Evolutionary conservation across 2,329 filamentous ascomycete genomes (phyloP).

Genomic region (Chrysoporthe deuterocubensis): DNA sequence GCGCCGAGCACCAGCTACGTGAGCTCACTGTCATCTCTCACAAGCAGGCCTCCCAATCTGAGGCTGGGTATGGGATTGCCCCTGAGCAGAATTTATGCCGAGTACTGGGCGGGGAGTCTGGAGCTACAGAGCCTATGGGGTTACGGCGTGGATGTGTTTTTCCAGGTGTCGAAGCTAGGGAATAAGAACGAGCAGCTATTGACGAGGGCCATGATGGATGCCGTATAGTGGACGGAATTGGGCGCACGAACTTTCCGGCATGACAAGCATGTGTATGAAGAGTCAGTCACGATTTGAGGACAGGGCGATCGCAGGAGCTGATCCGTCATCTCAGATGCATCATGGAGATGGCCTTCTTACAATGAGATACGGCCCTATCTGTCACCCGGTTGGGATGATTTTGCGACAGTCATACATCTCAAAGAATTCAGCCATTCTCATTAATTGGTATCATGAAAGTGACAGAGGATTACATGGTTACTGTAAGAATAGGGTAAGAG

Average conservation of each 20-base stretch:
- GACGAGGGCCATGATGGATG: conserved; percentile 76
- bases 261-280: neutral
- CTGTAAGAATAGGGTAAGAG: conserved; percentile 27
- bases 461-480: conserved; percentile 54
- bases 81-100: conserved; percentile 91
- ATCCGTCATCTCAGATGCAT: neutral
- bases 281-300: neutral
- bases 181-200: conserved; percentile 97
- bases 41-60: conserved; percentile 82
- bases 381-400: neutral
- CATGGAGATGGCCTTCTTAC: neutral
- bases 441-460: conserved; percentile 54
- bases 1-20: conserved; percentile 43
- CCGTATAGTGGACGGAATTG: conserved; percentile 53
- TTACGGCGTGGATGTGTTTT: conserved; percentile 92
- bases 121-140: conserved; percentile 92
- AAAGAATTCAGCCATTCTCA: conserved; percentile 41
- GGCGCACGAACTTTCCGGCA: neutral
- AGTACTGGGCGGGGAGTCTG: conserved; percentile 95
- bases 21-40: conserved; percentile 78
- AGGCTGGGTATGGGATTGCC: conserved; percentile 91
- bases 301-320: neutral
- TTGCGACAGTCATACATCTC: conserved; percentile 4
- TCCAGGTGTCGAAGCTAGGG: conserved; percentile 94
- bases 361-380: neutral